phyloP scores from a whole-genome alignment of 495 filamentous ascomycete genomes.

The Pyronema omphalodes region DNA sequence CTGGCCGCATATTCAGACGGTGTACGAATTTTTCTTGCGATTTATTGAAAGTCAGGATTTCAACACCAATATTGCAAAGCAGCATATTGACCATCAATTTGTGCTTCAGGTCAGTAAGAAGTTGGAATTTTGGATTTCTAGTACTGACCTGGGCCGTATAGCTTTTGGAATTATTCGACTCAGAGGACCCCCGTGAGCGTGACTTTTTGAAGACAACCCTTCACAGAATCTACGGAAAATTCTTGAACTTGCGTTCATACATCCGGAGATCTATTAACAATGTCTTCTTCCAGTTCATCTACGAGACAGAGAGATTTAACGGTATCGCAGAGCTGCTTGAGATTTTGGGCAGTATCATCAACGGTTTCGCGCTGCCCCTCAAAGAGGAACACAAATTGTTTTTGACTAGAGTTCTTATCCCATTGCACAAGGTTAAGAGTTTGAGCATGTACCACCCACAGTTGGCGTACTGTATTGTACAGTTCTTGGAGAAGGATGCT shows the following conservation, averaged over 20 bases:
- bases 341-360: conserved; percentile 97
- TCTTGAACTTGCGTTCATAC: conserved; percentile 90
- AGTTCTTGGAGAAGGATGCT: conserved; percentile 97
- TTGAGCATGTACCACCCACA: conserved; percentile 99
- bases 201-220: conserved; percentile 97
- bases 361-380: conserved; percentile 88
- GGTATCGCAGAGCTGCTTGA: conserved; percentile 93
- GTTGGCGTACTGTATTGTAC: conserved; percentile 95
- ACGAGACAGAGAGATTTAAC: conserved; percentile 97
- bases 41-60: conserved; percentile 99
- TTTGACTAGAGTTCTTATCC: conserved; percentile 78
- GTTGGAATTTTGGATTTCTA: neutral
- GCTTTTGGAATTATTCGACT: conserved; percentile 96
- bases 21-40: conserved; percentile 96
- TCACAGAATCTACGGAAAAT: conserved; percentile 97
- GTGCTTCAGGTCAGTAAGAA: conserved; percentile 56
- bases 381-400: conserved; percentile 99
- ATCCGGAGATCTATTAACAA: conserved; percentile 99
- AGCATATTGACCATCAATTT: conserved; percentile 94
- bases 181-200: conserved; percentile 88
- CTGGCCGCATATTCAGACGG: conserved; percentile 98
- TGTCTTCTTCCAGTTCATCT: conserved; percentile 99
- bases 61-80: conserved; percentile 99
- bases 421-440: conserved; percentile 95
- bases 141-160: conserved; percentile 24